Conservation (phyloP, 1,284 basidiomycete species). For the Cutaneotrichosporon sp. region DNA sequence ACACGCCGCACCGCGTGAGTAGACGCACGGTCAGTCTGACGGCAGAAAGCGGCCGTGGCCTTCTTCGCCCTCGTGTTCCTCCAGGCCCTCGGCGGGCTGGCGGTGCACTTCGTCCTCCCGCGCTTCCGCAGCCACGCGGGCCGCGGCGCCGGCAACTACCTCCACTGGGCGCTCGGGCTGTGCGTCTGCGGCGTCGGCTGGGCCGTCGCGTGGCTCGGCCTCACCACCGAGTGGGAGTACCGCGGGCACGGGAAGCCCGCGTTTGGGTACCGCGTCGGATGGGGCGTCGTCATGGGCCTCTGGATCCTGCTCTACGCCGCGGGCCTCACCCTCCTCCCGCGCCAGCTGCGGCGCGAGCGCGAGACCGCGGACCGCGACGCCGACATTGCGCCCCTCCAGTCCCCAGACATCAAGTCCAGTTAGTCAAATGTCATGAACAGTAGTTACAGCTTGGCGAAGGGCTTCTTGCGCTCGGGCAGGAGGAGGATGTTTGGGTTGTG, state of each 20-base stretch:
- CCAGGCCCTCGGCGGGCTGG: not conserved
- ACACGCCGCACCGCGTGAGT: slow-evolving; percentile 8
- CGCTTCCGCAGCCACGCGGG: not conserved
- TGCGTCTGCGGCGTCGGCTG: slow-evolving; percentile 1
- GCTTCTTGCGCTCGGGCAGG: not conserved
- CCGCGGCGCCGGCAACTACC: slow-evolving; percentile 1
- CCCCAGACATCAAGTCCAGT: not conserved
- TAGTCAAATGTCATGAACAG: not conserved
- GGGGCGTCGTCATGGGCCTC: slow-evolving; percentile 26
- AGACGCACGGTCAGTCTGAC: not conserved
- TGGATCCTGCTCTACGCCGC: slow-evolving; percentile 2
- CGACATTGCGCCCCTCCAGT: not conserved
- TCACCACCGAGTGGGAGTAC: slow-evolving; percentile 7
- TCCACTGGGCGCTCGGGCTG: slow-evolving; percentile 9
- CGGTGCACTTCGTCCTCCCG: not conserved
- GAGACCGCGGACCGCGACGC: not conserved
- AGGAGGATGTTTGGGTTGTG: not conserved
- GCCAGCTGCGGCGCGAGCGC: slow-evolving; percentile 2
- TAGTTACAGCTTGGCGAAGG: not conserved
- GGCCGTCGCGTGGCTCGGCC: slow-evolving; percentile 5
- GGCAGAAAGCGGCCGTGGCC: slow-evolving; percentile 59
- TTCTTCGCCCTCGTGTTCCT: slow-evolving; percentile 61
- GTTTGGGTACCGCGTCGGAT: not conserved
- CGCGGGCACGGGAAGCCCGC: slow-evolving; percentile 1
- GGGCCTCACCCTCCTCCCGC: not conserved